A percentile compares a stretch with the other conserved stretches of the same genome.
Conservation (phyloP, 768 basidiomycete genomes). For the Tulasnella sp. region DNA sequence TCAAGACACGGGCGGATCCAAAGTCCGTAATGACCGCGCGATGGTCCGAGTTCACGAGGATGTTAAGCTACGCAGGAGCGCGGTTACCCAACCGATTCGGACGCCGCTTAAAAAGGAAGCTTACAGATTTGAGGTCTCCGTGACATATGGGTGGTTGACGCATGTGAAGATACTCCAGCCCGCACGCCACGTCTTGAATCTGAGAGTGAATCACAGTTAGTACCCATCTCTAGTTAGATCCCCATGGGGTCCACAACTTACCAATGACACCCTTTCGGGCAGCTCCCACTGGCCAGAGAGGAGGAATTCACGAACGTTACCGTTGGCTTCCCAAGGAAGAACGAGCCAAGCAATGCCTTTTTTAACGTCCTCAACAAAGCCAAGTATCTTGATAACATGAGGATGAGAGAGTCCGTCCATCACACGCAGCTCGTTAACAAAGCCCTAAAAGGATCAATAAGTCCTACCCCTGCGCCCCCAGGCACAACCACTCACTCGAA, state of each 20-base stretch:
- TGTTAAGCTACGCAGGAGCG: not conserved
- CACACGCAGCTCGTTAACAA: not conserved
- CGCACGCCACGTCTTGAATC: not conserved
- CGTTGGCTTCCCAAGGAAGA: not conserved
- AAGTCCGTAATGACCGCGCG: not conserved
- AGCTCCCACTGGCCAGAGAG: not conserved
- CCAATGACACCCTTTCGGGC: not conserved
- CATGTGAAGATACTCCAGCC: not conserved
- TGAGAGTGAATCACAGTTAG: not conserved
- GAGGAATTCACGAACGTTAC: not conserved
- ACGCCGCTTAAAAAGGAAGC: not conserved
- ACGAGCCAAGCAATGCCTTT: not conserved
- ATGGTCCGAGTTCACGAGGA: not conserved
- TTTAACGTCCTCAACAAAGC: not conserved
- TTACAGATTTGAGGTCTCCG: slow-evolving; percentile 9
- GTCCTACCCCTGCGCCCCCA: not conserved
- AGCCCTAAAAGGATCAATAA: not conserved
- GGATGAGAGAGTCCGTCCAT: not conserved
- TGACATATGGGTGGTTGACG: not conserved
- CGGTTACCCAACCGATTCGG: not conserved
- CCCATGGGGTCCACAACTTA: too few species aligned
- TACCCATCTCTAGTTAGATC: not conserved
- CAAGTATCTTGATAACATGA: not conserved
- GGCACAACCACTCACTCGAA: not conserved
- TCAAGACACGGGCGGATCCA: not conserved